Evolutionary conservation across 805 yeast genomes (phyloP), one percentile per base, ranked within the genome.

Genomic region (Spathaspora hagerdaliae): DNA sequence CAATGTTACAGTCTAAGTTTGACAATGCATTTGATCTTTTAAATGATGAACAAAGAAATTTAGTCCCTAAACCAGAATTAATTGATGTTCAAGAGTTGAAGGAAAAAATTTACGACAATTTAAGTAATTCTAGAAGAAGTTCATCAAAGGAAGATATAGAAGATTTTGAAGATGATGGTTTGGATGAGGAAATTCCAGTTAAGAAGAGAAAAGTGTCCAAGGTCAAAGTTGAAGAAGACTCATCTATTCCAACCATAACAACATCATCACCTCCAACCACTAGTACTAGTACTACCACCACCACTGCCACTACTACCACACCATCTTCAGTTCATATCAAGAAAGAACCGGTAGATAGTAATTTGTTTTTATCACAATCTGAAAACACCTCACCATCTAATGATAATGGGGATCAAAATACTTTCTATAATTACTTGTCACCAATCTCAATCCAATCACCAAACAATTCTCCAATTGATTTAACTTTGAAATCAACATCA

Each of bases 401-500:
- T 15, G n/a, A 11, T 8, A 15, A 24, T 12, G 7, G 12, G 7
- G 8, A 10, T 36, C 12, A 38, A n/a, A 13, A 8, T 19, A 27
- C 36, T 13, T 36, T 38, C 14, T 35, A 11, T 27, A 67, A 64
- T 58, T 71, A 69, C 51, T 60, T 70, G 45, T 67, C 74, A n/a
- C 76, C 76, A 14, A 67, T 70, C 29, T 69, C 74, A 38, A 68
- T 70, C 43, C 61, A 65, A 51, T 65, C 72, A 0, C 71, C 74
- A 9, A 52, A 59, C 31, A 65, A 60, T 53, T 67, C 74, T 2
- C 74, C 75, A 13, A 57, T 67, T 39, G 69, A 70, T 50, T 64
- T 70, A 51, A 65, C 70, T 27, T 58, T 68, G 42, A 44, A 45
- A 24, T 15, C 40, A 8, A 4, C 36, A 36, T 37, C 42, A 7